These are phyloP conservation scores for Byssothecium circinans DNA, from an alignment of 2,329 filamentous ascomycete genomes.

Conservation along the genomic window DNA sequence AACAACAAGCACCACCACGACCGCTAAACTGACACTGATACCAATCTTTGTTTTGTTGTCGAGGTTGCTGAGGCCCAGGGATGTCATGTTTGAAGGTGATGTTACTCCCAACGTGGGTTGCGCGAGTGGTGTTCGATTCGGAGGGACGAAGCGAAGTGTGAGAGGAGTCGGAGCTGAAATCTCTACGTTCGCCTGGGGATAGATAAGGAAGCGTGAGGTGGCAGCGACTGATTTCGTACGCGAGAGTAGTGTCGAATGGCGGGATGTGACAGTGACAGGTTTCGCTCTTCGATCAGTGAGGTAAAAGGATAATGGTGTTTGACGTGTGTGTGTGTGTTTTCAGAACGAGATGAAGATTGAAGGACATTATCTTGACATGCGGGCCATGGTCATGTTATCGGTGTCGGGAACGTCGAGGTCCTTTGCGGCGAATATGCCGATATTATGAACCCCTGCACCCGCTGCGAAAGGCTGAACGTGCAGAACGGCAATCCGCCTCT, in stretches of 20 bases:
- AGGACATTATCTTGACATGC: background rate
- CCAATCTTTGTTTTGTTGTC: slow-evolving; percentile 16
- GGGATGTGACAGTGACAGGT: too few relatives aligned
- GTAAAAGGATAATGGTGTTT: background rate
- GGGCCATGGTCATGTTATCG: background rate
- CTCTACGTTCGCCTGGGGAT: too few relatives aligned
- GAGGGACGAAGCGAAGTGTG: too few relatives aligned
- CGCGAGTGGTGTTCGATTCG: too few relatives aligned
- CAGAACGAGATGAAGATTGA: background rate
- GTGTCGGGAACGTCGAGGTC: background rate
- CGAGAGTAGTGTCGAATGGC: too few relatives aligned
- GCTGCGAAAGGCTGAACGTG: background rate
- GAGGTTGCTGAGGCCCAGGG: slow-evolving; percentile 1
- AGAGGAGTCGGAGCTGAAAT: too few relatives aligned
- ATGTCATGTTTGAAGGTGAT: background rate
- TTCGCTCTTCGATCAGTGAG: background rate
- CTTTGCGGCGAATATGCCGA: background rate
- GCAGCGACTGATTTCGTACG: too few relatives aligned
- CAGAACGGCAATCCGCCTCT: background rate
- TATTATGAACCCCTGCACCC: background rate
- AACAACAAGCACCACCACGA: slow-evolving; percentile 13
- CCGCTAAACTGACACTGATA: slow-evolving; percentile 14
- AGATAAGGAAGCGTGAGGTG: too few relatives aligned
- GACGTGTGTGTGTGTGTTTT: too few relatives aligned
- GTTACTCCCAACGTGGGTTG: background rate